A percentile compares a stretch with the other conserved stretches of the same genome.
Evolutionary conservation across 2,329 filamentous ascomycete species (phyloP).

Genomic region (Magnaporthiopsis incrustans): DNA sequence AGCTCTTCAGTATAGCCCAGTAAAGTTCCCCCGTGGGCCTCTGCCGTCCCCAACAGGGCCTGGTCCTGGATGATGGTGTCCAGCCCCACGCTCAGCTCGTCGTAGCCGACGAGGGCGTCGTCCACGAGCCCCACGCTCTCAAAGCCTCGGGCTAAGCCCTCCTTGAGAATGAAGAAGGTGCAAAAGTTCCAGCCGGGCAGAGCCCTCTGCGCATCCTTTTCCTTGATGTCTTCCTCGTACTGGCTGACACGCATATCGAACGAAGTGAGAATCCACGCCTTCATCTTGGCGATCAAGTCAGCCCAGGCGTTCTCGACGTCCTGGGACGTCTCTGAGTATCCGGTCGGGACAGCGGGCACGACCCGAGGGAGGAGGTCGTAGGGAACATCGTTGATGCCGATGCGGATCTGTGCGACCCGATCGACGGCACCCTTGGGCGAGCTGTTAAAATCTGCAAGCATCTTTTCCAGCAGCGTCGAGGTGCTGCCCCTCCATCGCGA

Average conservation of each 20-base stretch:
- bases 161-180: slow-evolving; percentile 97
- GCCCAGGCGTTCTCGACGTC: slow-evolving; percentile 78
- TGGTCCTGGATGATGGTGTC: slow-evolving; percentile 77
- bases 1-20: slow-evolving; percentile 67
- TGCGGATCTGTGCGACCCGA: slow-evolving; percentile 75
- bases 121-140: slow-evolving; percentile 95
- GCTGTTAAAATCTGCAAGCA: slow-evolving; percentile 83
- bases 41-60: slow-evolving; percentile 45
- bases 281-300: slow-evolving; percentile 79
- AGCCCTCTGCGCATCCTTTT: slow-evolving; percentile 79
- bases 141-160: slow-evolving; percentile 86
- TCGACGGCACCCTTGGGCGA: slow-evolving; percentile 63
- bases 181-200: slow-evolving; percentile 98
- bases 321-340: slow-evolving; percentile 61
- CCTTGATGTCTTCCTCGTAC: slow-evolving; percentile 95
- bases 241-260: slow-evolving; percentile 88
- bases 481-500: slow-evolving; percentile 39
- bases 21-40: slow-evolving; percentile 65
- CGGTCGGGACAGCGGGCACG: slow-evolving; percentile 53
- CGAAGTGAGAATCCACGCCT: slow-evolving; percentile 75
- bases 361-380: slow-evolving; percentile 57
- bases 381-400: slow-evolving; percentile 62
- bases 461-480: slow-evolving; percentile 72
- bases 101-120: slow-evolving; percentile 89
- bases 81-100: slow-evolving; percentile 82